These are phyloP conservation scores for Metschnikowia anglica DNA, from an alignment of 805 yeast species.

Conservation along the genomic window DNA sequence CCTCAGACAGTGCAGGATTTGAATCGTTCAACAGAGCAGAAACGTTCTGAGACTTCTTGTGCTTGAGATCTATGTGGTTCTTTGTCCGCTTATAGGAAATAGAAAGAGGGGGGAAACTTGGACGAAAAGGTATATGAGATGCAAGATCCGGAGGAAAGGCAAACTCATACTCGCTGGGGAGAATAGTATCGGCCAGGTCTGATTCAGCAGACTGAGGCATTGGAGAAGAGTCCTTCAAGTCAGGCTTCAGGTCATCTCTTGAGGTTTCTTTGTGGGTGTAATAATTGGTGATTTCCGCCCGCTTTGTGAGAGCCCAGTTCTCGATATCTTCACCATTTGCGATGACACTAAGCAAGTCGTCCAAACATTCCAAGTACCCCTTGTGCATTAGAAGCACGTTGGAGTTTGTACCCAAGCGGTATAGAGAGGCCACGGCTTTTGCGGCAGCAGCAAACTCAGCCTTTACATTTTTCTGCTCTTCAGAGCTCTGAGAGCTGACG, in stretches of 20 bases:
- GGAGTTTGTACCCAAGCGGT: constrained; percentile 57
- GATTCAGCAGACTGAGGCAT: constrained; percentile 3
- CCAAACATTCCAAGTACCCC: constrained; percentile 63
- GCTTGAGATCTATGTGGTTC: constrained; percentile 11
- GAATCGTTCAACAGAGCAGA: constrained; percentile 3
- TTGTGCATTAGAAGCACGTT: constrained; percentile 46
- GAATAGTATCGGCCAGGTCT: constrained; percentile 4
- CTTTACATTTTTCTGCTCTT: constrained; percentile 7
- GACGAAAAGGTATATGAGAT: constrained; percentile 30
- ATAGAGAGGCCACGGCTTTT: constrained; percentile 48
- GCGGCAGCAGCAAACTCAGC: constrained; percentile 43
- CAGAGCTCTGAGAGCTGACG: constrained; percentile 6
- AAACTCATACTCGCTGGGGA: constrained; percentile 35
- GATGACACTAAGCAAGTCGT: constrained; percentile 50
- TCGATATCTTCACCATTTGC: constrained; percentile 47
- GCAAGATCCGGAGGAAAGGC: constrained; percentile 29
- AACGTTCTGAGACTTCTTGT: constrained; percentile 3
- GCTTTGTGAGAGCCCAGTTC: constrained; percentile 51
- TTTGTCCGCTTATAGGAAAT: constrained; percentile 28
- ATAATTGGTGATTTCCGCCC: constrained; percentile 39
- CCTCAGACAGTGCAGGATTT: constrained; percentile 21
- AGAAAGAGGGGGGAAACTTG: constrained; percentile 40
- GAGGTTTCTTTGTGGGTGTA: constrained; percentile 15
- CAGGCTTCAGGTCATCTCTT: neutral
- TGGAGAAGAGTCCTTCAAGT: neutral